phyloP scores from a whole-genome alignment of 768 basidiomycete genomes.

The Podaxis sp. region DNA sequence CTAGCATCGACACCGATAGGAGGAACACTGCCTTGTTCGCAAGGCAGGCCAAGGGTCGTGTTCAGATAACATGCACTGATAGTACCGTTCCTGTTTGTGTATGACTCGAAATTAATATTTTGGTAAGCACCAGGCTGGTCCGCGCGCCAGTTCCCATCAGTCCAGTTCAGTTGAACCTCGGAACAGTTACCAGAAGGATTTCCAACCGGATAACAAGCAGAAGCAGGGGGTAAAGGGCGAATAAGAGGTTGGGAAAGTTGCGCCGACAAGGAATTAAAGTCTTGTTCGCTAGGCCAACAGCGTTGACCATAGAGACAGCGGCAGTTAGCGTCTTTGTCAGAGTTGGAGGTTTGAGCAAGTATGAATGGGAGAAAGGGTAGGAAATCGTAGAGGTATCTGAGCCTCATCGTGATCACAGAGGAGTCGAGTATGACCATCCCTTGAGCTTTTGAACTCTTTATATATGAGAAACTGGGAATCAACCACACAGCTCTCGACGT shows the following conservation, averaged over 20 bases:
- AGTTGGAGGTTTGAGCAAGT: not conserved
- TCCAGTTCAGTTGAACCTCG: constrained; percentile 3
- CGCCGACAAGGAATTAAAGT: constrained; percentile 30
- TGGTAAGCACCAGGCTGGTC: constrained; percentile 9
- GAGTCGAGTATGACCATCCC: not conserved
- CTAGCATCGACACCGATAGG: constrained; percentile 41
- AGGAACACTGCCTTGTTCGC: constrained; percentile 44
- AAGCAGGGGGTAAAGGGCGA: constrained; percentile 22
- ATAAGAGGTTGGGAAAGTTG: constrained; percentile 41
- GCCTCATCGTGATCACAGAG: not conserved
- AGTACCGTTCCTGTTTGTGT: constrained; percentile 36
- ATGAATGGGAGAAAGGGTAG: not conserved
- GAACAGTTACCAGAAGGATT: constrained; percentile 32
- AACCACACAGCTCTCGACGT: not conserved
- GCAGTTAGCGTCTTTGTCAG: constrained; percentile 20
- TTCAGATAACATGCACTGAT: constrained; percentile 54
- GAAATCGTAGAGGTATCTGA: not conserved
- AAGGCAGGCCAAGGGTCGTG: constrained; percentile 37
- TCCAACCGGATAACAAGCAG: constrained; percentile 38
- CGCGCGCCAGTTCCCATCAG: constrained; percentile 14
- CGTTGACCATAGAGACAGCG: constrained; percentile 38
- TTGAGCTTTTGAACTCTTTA: not conserved
- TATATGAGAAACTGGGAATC: not conserved
- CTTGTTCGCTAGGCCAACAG: constrained; percentile 40
- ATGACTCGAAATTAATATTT: constrained; percentile 8